These are phyloP conservation scores for Roridomyces roridus DNA, from an alignment of 768 basidiomycete species.

Conservation along the genomic window DNA sequence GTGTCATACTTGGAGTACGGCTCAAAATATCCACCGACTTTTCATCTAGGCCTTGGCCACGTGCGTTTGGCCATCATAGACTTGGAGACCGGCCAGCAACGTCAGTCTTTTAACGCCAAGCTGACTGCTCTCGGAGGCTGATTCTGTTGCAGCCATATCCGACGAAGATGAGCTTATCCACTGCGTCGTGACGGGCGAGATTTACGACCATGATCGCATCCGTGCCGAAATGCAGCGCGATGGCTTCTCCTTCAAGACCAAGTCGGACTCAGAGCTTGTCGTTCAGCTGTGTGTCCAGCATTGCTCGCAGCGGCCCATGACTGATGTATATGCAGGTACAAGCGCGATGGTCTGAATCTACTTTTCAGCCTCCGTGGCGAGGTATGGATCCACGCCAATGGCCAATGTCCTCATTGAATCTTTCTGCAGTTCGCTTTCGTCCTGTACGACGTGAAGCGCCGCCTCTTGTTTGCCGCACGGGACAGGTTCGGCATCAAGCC, in stretches of 20 bases:
- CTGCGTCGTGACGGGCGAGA: conserved; percentile 23
- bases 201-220: too few species aligned
- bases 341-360: conserved; percentile 22
- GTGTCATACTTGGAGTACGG: background rate
- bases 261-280: conserved; percentile 26
- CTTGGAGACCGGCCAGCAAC: conserved; percentile 25
- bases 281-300: conserved; percentile 22
- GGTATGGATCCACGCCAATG: too few species aligned
- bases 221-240: too few species aligned
- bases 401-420: background rate
- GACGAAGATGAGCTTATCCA: conserved; percentile 24
- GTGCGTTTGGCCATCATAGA: conserved; percentile 27
- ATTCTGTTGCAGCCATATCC: too few species aligned
- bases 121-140: too few species aligned
- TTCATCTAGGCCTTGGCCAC: conserved; percentile 21
- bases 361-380: conserved; percentile 24
- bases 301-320: background rate
- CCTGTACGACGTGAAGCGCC: conserved; percentile 23
- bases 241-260: conserved; percentile 19
- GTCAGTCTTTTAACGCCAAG: too few species aligned
- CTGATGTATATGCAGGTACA: conserved; percentile 10
- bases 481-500: conserved; percentile 30
- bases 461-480: conserved; percentile 22
- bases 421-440: conserved; percentile 24
- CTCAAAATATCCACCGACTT: too few species aligned